A percentile compares a stretch with the other conserved stretches of the same genome.
These are phyloP conservation scores for Macrophomina pseudophaseolina DNA, from an alignment of 2,329 filamentous ascomycete species.

Conservation along the genomic window DNA sequence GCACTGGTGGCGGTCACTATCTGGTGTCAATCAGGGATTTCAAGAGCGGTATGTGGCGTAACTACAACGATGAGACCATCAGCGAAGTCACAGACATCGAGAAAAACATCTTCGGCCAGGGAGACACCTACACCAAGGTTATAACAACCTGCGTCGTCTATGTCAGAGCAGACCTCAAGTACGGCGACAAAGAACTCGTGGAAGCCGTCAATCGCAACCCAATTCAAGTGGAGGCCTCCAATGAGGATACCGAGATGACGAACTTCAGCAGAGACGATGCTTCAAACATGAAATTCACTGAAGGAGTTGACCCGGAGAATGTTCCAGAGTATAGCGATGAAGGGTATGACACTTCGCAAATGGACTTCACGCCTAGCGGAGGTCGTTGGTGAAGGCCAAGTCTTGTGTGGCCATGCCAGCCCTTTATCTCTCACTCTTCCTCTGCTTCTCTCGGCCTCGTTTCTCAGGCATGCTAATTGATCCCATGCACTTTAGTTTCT, in stretches of 20 bases:
- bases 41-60: conserved; percentile 78
- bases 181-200: conserved; percentile 10
- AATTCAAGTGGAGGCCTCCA: not conserved
- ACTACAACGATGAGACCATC: conserved; percentile 90
- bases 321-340: not conserved
- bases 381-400: conserved; percentile 2
- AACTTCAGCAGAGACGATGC: conserved; percentile 16
- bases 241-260: conserved; percentile 16
- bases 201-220: conserved; percentile 19
- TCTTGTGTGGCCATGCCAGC: not conserved
- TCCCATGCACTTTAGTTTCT: not conserved
- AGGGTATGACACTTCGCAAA: conserved; percentile 16
- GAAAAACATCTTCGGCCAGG: conserved; percentile 25
- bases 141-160: conserved; percentile 26
- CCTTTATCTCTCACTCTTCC: not conserved
- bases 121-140: conserved; percentile 18
- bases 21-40: conserved; percentile 98
- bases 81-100: conserved; percentile 57
- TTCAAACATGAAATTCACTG: not conserved
- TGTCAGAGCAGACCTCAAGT: conserved; percentile 24
- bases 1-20: conserved; percentile 75
- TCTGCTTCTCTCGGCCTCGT: not conserved
- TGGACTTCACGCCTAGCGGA: conserved; percentile 11
- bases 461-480: not conserved
- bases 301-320: conserved; percentile 2